Percentiles rank a stretch among this genome's conserved stretches.
Conservation (phyloP, 371 early-diverging fungal genomes). For the Fennellomyces sp. region DNA sequence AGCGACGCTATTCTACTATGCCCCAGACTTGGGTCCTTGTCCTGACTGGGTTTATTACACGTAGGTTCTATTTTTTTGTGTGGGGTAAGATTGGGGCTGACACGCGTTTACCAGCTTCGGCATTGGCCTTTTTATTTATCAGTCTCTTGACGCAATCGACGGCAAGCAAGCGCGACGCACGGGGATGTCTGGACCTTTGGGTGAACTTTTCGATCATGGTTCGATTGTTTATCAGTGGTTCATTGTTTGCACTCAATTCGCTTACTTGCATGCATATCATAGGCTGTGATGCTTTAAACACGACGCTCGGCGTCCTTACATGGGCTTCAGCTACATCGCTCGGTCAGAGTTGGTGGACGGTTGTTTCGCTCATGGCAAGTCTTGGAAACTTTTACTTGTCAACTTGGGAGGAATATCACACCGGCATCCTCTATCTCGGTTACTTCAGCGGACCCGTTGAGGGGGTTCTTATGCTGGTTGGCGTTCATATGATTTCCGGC, state of each 20-base stretch:
- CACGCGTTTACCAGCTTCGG: conserved; percentile 66
- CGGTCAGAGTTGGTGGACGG: conserved; percentile 82
- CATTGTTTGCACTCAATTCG: not conserved
- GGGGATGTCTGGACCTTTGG: conserved; percentile 87
- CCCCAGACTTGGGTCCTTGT: conserved; percentile 79
- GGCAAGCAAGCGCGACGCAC: conserved; percentile 98
- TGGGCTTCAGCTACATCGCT: conserved; percentile 70
- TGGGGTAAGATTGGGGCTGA: not conserved
- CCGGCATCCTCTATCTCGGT: conserved; percentile 88
- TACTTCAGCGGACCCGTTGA: conserved; percentile 97
- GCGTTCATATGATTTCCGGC: conserved; percentile 71
- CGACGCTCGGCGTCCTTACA: conserved; percentile 63
- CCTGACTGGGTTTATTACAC: conserved; percentile 89
- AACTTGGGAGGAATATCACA: conserved; percentile 97
- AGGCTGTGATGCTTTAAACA: conserved; percentile 93
- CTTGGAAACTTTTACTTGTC: conserved; percentile 89
- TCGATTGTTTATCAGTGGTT: conserved; percentile 14
- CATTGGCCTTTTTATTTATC: conserved; percentile 90
- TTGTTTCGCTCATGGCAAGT: conserved; percentile 57
- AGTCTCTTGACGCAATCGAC: conserved; percentile 97
- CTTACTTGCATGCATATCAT: conserved; percentile 2
- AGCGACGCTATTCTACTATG: conserved; percentile 67
- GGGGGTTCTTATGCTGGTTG: conserved; percentile 80
- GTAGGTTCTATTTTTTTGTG: conserved; percentile 22
- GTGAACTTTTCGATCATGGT: conserved; percentile 95